Percentiles rank a stretch among this genome's conserved stretches.
Evolutionary conservation across 2,329 filamentous ascomycete species (phyloP).

Genomic region (Scedosporium dehoogii): DNA sequence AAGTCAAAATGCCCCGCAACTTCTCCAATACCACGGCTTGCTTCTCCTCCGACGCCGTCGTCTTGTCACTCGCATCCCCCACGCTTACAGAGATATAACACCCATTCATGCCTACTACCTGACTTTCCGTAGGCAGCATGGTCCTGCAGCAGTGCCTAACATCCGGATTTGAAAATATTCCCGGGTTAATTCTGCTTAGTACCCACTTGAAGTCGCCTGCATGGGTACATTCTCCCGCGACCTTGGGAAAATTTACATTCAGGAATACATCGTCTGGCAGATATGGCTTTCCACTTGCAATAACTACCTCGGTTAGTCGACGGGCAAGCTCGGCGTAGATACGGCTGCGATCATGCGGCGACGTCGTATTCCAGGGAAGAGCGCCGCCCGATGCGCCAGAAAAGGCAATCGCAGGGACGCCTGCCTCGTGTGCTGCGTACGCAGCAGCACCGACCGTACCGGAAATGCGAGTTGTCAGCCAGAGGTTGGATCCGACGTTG

Average conservation of each 20-base stretch:
- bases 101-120: conserved; percentile 37
- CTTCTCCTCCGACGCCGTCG: conserved; percentile 39
- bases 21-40: conserved; percentile 43
- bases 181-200: conserved; percentile 49
- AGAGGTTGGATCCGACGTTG: conserved; percentile 51
- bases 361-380: conserved; percentile 45
- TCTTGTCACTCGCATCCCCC: conserved; percentile 50
- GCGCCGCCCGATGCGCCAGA: conserved; percentile 41
- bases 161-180: conserved; percentile 43
- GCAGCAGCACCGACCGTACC: conserved; percentile 57
- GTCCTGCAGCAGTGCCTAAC: conserved; percentile 44
- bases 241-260: conserved; percentile 59
- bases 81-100: conserved; percentile 57
- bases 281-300: conserved; percentile 50
- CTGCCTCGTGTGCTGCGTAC: conserved; percentile 42
- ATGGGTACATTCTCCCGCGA: conserved; percentile 37
- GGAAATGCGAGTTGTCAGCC: conserved; percentile 44
- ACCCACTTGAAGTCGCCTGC: conserved; percentile 52
- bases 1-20: conserved; percentile 35
- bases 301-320: conserved; percentile 44
- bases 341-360: conserved; percentile 36
- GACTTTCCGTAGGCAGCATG: conserved; percentile 48
- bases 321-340: conserved; percentile 57
- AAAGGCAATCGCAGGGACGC: conserved; percentile 60
- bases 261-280: conserved; percentile 51